These are phyloP conservation scores for Picocystis sp. DNA, from an alignment of 163 green algal species.

Conservation along the genomic window DNA sequence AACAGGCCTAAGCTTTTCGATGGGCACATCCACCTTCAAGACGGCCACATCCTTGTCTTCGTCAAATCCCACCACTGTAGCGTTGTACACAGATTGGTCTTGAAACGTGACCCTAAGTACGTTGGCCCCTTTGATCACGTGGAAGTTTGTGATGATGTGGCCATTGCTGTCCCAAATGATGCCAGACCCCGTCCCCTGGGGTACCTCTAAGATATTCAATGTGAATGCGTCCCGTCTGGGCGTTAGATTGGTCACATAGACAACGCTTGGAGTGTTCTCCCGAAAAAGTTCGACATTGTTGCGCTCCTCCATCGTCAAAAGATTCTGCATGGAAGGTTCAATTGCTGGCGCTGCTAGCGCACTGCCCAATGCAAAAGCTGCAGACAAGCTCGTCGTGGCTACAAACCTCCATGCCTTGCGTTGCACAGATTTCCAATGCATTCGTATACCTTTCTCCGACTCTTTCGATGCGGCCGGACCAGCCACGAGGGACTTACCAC, in stretches of 20 bases:
- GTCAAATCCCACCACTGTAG: constrained; percentile 56
- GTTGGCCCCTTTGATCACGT: constrained; percentile 60
- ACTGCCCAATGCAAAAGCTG: no score
- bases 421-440: no score
- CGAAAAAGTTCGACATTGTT: constrained; percentile 16
- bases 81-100: constrained; percentile 53
- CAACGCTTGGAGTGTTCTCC: constrained; percentile 23
- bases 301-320: no score
- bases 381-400: no score
- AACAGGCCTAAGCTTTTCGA: constrained; percentile 30
- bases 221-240: constrained; percentile 67
- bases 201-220: constrained; percentile 57
- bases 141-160: constrained; percentile 77
- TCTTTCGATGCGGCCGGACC: no score
- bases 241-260: constrained; percentile 33
- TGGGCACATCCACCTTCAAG: constrained; percentile 35
- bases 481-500: no score
- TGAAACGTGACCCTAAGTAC: constrained; percentile 61
- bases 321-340: no score
- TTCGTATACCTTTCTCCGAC: no score
- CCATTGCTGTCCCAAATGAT: constrained; percentile 69
- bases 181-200: constrained; percentile 64
- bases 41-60: constrained; percentile 71
- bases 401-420: no score
- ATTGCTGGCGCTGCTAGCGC: no score